Evolutionary conservation across 2,329 filamentous ascomycete genomes (phyloP).

Genomic region (Claviceps sorghi): DNA sequence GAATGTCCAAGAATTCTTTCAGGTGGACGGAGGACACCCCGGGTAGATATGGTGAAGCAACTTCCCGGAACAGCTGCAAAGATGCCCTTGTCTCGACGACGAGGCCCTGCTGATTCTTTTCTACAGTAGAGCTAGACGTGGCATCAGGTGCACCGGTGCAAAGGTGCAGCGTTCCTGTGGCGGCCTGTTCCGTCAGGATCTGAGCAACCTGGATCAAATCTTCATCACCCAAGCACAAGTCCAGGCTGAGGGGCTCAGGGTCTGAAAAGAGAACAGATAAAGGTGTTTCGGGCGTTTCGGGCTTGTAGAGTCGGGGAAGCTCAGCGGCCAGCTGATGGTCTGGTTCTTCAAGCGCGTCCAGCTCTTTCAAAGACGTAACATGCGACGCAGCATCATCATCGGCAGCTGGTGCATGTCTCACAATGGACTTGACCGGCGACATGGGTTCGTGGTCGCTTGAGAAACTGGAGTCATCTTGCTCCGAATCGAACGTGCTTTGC

Average conservation of each 20-base stretch:
- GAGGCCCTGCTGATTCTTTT: constrained; percentile 27
- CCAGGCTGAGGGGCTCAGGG: constrained; percentile 36
- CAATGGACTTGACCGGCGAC: constrained; percentile 34
- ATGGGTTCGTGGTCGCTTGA: constrained; percentile 33
- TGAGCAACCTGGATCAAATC: constrained; percentile 55
- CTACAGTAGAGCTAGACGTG: constrained; percentile 11
- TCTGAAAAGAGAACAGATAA: constrained; percentile 44
- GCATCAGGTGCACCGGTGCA: constrained; percentile 11
- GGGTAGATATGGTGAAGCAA: constrained; percentile 30
- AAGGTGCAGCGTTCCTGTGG: constrained; percentile 33
- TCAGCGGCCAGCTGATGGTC: constrained; percentile 35
- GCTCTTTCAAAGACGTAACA: constrained; percentile 35
- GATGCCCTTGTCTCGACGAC: constrained; percentile 30
- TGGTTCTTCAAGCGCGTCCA: constrained; percentile 30
- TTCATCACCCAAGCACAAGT: constrained; percentile 35
- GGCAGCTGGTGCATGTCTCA: constrained; percentile 20
- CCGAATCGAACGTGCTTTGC: constrained; percentile 37
- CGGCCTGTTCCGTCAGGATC: constrained; percentile 56
- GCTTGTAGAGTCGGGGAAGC: constrained; percentile 32
- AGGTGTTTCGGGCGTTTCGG: constrained; percentile 33
- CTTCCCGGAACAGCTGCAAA: constrained; percentile 31
- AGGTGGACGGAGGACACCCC: constrained; percentile 22
- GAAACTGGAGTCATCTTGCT: constrained; percentile 39
- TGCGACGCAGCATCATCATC: constrained; percentile 42
- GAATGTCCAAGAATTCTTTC: constrained; percentile 39